Conservation (phyloP, 257 asterid species). For the Solanum appendiculatum region DNA sequence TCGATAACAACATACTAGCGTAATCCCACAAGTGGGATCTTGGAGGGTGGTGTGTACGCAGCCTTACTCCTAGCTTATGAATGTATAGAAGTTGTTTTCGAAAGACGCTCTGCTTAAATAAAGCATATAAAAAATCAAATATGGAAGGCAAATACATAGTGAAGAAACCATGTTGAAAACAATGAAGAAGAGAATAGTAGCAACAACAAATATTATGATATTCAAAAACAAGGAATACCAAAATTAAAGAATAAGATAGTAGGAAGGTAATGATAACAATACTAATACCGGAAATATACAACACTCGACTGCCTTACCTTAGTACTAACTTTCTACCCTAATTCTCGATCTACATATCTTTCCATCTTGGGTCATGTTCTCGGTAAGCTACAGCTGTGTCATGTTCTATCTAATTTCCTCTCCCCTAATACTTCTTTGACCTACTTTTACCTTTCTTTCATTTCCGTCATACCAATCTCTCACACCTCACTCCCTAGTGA, state of each 20-base stretch:
- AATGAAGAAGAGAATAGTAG: neutral
- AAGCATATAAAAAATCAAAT: neutral
- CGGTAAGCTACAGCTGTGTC: rapidly evolving
- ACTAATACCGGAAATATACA: neutral
- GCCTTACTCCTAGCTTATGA: neutral
- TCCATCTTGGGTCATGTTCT: neutral
- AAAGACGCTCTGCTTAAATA: rapidly evolving
- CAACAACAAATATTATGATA: neutral
- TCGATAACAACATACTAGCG: rapidly evolving
- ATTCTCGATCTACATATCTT: neutral
- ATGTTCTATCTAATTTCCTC: neutral
- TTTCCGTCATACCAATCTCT: neutral
- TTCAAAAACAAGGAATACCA: neutral
- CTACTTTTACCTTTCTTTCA: neutral
- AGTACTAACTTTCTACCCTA: no score
- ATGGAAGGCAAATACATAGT: neutral
- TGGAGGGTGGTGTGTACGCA: neutral
- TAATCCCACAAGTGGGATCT: neutral
- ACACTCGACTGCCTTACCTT: neutral
- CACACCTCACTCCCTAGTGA: neutral
- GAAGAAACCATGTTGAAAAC: neutral
- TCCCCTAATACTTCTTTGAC: neutral
- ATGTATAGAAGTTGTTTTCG: neutral
- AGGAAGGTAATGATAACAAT: neutral
- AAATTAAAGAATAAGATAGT: neutral